phyloP scores from a whole-genome alignment of 2,329 filamentous ascomycete genomes.

The Fusarium sp. region DNA sequence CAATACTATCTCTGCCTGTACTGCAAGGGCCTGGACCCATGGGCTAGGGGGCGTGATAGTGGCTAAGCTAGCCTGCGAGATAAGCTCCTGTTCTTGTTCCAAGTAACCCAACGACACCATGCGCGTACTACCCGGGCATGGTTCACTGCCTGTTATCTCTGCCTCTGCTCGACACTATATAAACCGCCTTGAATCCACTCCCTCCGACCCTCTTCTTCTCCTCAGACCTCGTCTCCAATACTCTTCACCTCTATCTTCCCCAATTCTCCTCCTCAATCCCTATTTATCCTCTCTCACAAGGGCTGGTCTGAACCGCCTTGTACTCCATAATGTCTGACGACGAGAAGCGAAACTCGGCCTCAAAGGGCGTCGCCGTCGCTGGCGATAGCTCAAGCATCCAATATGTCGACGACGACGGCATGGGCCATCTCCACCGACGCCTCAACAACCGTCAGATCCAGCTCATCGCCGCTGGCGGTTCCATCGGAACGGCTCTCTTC shows the following conservation, averaged over 20 bases:
- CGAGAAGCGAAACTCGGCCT: slow-evolving; percentile 16
- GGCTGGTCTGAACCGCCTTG: background rate
- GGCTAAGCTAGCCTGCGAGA: background rate
- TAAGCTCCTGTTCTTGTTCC: slow-evolving; percentile 1
- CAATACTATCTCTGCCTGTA: background rate
- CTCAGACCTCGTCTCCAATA: background rate
- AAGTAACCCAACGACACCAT: slow-evolving; percentile 1
- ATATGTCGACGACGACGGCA: background rate
- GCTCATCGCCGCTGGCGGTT: slow-evolving; percentile 43
- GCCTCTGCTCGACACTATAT: slow-evolving; percentile 15
- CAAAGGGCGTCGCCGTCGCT: slow-evolving; percentile 6
- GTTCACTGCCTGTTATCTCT: slow-evolving; percentile 7
- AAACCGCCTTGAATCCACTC: slow-evolving; percentile 12
- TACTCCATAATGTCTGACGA: slow-evolving; percentile 25
- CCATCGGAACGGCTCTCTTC: slow-evolving; percentile 34
- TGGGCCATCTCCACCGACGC: slow-evolving; percentile 32
- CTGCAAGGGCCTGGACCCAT: slow-evolving; percentile 5
- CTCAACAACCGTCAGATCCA: slow-evolving; percentile 35
- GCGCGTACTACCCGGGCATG: background rate
- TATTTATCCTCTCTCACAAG: background rate
- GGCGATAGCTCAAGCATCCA: slow-evolving; percentile 15
- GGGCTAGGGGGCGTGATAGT: background rate
- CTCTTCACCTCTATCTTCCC: background rate
- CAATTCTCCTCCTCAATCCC: background rate
- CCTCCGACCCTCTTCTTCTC: background rate